phyloP scores from a whole-genome alignment of 495 filamentous ascomycete species.

The Xylaria nigripes region DNA sequence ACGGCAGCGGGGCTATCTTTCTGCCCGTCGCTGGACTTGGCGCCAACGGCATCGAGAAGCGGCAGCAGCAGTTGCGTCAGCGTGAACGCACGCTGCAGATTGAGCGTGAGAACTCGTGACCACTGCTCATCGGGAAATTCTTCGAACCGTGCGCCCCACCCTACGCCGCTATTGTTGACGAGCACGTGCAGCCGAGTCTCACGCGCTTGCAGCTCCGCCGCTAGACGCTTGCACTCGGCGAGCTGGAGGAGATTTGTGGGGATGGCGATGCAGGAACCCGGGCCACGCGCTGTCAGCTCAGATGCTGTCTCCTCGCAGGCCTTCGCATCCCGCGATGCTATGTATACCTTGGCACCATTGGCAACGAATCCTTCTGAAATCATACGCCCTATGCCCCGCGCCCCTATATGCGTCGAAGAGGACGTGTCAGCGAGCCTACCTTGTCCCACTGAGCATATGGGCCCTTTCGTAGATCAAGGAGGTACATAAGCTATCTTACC shows the following conservation, averaged over 20 bases:
- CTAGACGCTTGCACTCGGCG: slow-evolving; percentile 54
- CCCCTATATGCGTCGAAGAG: slow-evolving; percentile 8
- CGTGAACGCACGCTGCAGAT: slow-evolving; percentile 72
- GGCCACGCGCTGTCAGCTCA: slow-evolving; percentile 20
- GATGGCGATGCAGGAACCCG: slow-evolving; percentile 40
- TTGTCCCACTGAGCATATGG: neutral
- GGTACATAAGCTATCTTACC: slow-evolving; percentile 6
- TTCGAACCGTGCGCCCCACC: slow-evolving; percentile 51
- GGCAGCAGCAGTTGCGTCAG: slow-evolving; percentile 67
- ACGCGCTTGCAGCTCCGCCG: slow-evolving; percentile 51
- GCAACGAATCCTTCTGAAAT: slow-evolving; percentile 66
- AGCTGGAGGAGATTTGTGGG: slow-evolving; percentile 65
- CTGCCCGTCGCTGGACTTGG: slow-evolving; percentile 25
- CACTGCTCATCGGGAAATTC: slow-evolving; percentile 61
- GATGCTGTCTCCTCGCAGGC: slow-evolving; percentile 29
- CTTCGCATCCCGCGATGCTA: slow-evolving; percentile 56
- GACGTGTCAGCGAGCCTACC: neutral
- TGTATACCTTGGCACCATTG: slow-evolving; percentile 75
- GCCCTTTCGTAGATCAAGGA: neutral
- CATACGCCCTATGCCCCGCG: slow-evolving; percentile 61
- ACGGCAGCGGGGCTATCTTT: slow-evolving; percentile 50
- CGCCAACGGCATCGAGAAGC: slow-evolving; percentile 45
- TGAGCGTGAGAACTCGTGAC: slow-evolving; percentile 67
- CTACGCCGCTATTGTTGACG: slow-evolving; percentile 69
- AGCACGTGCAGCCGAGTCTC: slow-evolving; percentile 64